phyloP scores from a whole-genome alignment of 2,329 filamentous ascomycete species.

The Cytospora paraplurivora region DNA sequence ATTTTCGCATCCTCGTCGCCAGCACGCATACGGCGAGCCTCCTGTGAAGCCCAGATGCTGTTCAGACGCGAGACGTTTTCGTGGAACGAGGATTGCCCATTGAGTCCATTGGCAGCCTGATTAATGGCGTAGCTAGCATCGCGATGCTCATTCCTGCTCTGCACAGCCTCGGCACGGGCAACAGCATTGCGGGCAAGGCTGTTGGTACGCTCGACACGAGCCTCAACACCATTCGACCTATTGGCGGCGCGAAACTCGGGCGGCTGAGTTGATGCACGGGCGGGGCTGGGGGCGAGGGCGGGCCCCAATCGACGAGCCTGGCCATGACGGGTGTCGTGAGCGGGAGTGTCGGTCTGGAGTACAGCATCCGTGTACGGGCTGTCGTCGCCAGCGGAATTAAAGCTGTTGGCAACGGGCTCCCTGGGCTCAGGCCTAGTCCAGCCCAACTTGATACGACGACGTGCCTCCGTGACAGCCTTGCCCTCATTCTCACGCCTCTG shows the following conservation, averaged over 20 bases:
- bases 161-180: slow-evolving; percentile 52
- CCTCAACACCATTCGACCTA: slow-evolving; percentile 37
- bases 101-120: slow-evolving; percentile 12
- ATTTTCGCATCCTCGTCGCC: slow-evolving; percentile 57
- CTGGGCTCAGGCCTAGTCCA: slow-evolving; percentile 31
- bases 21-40: slow-evolving; percentile 47
- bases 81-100: slow-evolving; percentile 41
- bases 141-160: slow-evolving; percentile 53
- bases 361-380: slow-evolving; percentile 19
- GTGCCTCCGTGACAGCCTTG: slow-evolving; percentile 54
- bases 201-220: slow-evolving; percentile 49
- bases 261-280: slow-evolving; percentile 40
- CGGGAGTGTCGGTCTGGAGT: slow-evolving; percentile 26
- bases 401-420: slow-evolving; percentile 29
- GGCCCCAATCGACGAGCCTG: slow-evolving; percentile 41
- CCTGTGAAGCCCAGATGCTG: slow-evolving; percentile 58
- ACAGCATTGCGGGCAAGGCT: slow-evolving; percentile 55
- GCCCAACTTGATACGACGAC: slow-evolving; percentile 43
- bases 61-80: slow-evolving; percentile 57
- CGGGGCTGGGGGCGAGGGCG: slow-evolving; percentile 36
- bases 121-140: slow-evolving; percentile 37
- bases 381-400: slow-evolving; percentile 25
- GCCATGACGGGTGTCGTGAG: slow-evolving; percentile 47
- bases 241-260: slow-evolving; percentile 40
- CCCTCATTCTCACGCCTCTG: slow-evolving; percentile 54